Base-by-base conservation (phyloP, 768 basidiomycete genomes). In the Russula sp. region DNA sequence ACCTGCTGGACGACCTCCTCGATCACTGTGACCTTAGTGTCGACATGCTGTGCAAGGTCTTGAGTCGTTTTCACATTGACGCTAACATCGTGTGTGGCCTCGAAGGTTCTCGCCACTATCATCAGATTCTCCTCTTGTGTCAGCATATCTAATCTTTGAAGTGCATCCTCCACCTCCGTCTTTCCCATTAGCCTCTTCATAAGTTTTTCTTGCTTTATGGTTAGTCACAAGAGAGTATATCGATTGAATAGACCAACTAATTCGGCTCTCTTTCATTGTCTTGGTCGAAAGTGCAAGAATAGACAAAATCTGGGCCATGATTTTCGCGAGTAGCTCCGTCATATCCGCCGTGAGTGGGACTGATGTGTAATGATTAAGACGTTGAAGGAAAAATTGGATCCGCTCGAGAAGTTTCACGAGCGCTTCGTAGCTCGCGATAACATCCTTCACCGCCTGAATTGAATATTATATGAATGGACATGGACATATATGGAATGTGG, bases 401-500 rank as follows among this genome's bases (percentile, higher is more conserved):
- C 46, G 46, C 11, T 48, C 46, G 11, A 48, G 22, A 3, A 48
- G 46, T 10, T 22, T 4, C 3, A 48, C 4, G 11, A 48, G 10
- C 46, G 1, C 10, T 13, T 48, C 46, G 22, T 22, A n/a, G 46
- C 46, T 48, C 5, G 46, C 4, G 5, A 48, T n/a, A 22, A 48
- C 46, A 11, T 48, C 46, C 11, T 5, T 48, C 46, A 48, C 46
- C 3, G n/a, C 46, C 46, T 48, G 22, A 48, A 10, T 11, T 5
- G 11, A 11, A n/a, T n/a, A 0, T 48, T 11, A 24, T 1, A 5
- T 4, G 44, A n/a, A 48, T 48, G 22, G 10, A 10, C 22, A n/a
- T 5, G 2, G 10, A 10, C 22, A n/a, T 5, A 0, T 13, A 1
- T 7, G 11, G 11, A n/a, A 13, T 22, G 5, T 1, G n/a, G 3